Conservation (phyloP, 1,284 basidiomycete species). For the Apiotrichum laibachii region DNA sequence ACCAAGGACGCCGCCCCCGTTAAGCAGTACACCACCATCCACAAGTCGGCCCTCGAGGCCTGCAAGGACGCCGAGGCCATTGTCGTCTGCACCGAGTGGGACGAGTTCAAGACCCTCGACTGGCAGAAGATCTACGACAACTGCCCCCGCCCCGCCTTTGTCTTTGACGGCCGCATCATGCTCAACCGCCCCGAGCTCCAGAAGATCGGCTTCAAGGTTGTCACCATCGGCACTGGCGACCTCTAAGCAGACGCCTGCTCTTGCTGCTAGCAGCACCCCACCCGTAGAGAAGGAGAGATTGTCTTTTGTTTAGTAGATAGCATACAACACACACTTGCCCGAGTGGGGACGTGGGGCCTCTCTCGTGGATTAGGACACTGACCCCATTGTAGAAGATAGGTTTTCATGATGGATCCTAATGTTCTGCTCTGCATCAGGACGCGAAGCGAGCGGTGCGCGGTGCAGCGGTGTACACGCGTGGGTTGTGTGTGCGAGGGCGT, state of each 20-base stretch:
- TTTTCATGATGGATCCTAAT: background rate
- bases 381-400: background rate
- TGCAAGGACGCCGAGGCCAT: constrained; percentile 87
- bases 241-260: constrained; percentile 26
- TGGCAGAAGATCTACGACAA: constrained; percentile 76
- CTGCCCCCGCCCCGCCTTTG: constrained; percentile 95
- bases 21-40: constrained; percentile 82
- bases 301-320: constrained; percentile 16
- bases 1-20: constrained; percentile 52
- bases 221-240: constrained; percentile 52
- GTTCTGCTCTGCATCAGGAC: background rate
- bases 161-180: constrained; percentile 72
- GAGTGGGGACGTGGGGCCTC: background rate
- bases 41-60: constrained; percentile 73
- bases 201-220: constrained; percentile 88
- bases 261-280: too few relatives aligned
- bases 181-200: constrained; percentile 75
- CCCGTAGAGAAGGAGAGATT: background rate
- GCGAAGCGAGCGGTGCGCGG: too few relatives aligned
- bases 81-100: constrained; percentile 88
- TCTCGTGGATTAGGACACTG: constrained; percentile 5
- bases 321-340: constrained; percentile 8
- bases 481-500: too few relatives aligned
- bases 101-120: constrained; percentile 88
- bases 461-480: too few relatives aligned